Conservation (phyloP, 176 grass and related monocot species). For the Tillandsia leiboldiana region DNA sequence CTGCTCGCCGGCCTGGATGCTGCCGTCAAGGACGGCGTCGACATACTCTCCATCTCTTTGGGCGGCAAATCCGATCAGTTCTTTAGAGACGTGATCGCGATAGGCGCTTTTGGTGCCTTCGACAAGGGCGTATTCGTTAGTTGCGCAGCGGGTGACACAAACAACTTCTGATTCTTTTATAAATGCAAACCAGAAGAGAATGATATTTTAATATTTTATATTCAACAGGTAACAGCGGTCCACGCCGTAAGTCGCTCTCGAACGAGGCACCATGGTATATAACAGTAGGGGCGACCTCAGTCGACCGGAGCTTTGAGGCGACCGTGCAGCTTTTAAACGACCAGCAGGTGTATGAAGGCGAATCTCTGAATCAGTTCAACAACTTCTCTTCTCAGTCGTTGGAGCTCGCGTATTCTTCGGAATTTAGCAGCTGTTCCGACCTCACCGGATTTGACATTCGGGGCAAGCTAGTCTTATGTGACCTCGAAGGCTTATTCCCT, state of each 20-base stretch:
- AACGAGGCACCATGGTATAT: constrained; percentile 69
- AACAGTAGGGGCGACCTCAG: constrained; percentile 56
- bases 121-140: constrained; percentile 41
- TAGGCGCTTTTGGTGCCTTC: constrained; percentile 32
- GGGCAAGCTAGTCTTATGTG: constrained; percentile 22
- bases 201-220: too few species aligned
- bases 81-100: constrained; percentile 36
- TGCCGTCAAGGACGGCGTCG: constrained; percentile 16
- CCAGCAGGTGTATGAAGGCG: constrained; percentile 18
- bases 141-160: constrained; percentile 33
- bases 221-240: constrained; percentile 31
- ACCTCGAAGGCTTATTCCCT: background rate
- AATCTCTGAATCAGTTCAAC: constrained; percentile 36
- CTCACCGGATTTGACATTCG: constrained; percentile 19
- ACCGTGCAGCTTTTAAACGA: constrained; percentile 44
- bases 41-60: constrained; percentile 16
- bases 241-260: constrained; percentile 22
- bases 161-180: too few species aligned
- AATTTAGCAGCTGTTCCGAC: background rate
- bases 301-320: constrained; percentile 37
- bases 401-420: background rate
- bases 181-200: too few species aligned
- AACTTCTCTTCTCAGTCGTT: constrained; percentile 5
- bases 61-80: constrained; percentile 18
- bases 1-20: constrained; percentile 9